Conservation (phyloP, 768 basidiomycete genomes). For the Phaeotremella fagi region DNA sequence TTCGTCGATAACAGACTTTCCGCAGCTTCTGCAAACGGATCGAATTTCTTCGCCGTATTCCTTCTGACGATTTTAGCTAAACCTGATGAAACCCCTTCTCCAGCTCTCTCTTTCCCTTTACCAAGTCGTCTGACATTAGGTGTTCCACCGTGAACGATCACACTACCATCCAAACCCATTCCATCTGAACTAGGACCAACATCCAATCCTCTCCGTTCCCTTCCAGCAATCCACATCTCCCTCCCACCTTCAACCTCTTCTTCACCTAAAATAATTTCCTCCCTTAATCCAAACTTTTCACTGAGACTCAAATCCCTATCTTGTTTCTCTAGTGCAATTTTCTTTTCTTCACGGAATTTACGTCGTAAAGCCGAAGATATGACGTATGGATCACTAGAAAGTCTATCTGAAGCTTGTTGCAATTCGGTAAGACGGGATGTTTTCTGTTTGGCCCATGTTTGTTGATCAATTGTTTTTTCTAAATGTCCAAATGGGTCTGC, state of each 20-base stretch:
- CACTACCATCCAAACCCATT: conserved; percentile 4
- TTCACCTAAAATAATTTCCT: conserved; percentile 59
- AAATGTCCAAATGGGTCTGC: conserved; percentile 79
- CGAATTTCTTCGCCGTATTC: conserved; percentile 39
- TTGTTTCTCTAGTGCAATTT: conserved; percentile 64
- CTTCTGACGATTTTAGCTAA: conserved; percentile 25
- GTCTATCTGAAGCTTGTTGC: conserved; percentile 68
- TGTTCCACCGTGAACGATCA: conserved; percentile 4
- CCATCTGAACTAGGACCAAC: background rate
- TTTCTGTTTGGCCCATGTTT: conserved; percentile 65
- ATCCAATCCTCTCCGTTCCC: conserved; percentile 51
- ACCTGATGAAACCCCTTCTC: conserved; percentile 6
- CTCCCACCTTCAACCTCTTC: conserved; percentile 55
- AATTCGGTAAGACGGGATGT: conserved; percentile 76
- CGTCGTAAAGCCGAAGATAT: conserved; percentile 71
- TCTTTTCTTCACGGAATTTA: conserved; percentile 82
- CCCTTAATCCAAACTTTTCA: conserved; percentile 70
- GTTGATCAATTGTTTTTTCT: conserved; percentile 81
- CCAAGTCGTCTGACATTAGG: background rate
- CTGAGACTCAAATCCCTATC: conserved; percentile 67
- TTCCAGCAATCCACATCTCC: conserved; percentile 58
- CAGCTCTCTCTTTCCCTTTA: conserved; percentile 16
- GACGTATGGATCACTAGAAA: conserved; percentile 79
- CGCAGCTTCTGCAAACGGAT: conserved; percentile 30
- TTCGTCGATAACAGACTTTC: too few species aligned